phyloP scores from a whole-genome alignment of 306 rosid genomes.

The Dalbergia cochinchinensis region DNA sequence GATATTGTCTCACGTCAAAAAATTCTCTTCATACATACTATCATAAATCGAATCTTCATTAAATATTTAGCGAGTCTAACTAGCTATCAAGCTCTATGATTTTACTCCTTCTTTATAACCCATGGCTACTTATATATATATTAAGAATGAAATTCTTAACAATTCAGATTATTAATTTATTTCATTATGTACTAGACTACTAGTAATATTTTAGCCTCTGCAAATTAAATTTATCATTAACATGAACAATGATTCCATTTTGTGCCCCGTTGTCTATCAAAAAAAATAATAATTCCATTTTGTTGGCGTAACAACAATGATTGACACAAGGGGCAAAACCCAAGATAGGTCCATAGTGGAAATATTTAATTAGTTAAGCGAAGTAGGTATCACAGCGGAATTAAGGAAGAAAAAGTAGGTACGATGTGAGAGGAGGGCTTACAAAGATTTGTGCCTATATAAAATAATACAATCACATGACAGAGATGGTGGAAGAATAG shows the following conservation, averaged over 20 bases:
- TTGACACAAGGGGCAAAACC: slow-evolving; percentile 4
- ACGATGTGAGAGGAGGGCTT: not conserved
- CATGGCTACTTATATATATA: too few relatives aligned
- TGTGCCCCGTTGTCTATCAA: too few relatives aligned
- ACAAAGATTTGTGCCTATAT: not conserved
- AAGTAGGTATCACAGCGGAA: not conserved
- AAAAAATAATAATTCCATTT: slow-evolving; percentile 32
- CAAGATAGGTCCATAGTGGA: slow-evolving; percentile 4
- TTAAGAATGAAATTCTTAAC: too few relatives aligned
- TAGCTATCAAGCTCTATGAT: too few relatives aligned
- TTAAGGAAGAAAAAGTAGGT: not conserved
- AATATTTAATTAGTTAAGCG: not conserved
- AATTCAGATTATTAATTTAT: too few relatives aligned
- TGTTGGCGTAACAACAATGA: slow-evolving; percentile 12
- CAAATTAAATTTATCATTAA: slow-evolving; percentile 12
- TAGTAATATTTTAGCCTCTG: too few relatives aligned
- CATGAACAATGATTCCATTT: slow-evolving; percentile 25
- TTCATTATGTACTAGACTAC: too few relatives aligned
- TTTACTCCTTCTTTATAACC: too few relatives aligned
- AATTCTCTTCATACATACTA: too few relatives aligned
- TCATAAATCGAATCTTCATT: too few relatives aligned
- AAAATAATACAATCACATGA: not conserved
- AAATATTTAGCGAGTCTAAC: too few relatives aligned
- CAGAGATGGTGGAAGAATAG: not conserved
- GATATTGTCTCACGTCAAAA: too few relatives aligned